phyloP scores from a whole-genome alignment of 805 yeast species.

The Zygosaccharomyces siamensis region DNA sequence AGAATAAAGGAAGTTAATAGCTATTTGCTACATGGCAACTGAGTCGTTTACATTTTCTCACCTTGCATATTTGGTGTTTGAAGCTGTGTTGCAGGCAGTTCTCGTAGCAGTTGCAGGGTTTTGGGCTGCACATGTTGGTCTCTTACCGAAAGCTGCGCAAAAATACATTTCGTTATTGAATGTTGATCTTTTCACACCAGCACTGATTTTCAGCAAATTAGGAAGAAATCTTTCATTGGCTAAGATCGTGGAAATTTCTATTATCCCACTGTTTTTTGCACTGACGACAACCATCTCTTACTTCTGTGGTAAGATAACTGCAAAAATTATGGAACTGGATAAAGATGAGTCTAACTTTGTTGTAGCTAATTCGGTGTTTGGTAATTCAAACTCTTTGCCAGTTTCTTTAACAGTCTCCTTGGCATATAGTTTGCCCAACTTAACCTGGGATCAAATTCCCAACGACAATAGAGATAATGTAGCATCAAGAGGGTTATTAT shows the following conservation, averaged over 20 bases:
- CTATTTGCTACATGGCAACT: constrained; percentile 1
- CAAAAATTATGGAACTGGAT: constrained; percentile 53
- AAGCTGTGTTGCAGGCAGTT: constrained; percentile 89
- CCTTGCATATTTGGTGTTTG: constrained; percentile 64
- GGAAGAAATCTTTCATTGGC: constrained; percentile 63
- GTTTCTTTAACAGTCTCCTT: constrained; percentile 82
- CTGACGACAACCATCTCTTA: constrained; percentile 75
- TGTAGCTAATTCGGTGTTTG: constrained; percentile 95
- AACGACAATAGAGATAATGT: constrained; percentile 64
- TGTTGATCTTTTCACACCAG: constrained; percentile 92
- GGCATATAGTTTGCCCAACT: constrained; percentile 68
- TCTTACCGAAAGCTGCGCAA: constrained; percentile 68
- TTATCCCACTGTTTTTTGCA: constrained; percentile 83
- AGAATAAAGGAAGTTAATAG: neutral
- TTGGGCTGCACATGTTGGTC: constrained; percentile 69
- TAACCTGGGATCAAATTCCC: constrained; percentile 68
- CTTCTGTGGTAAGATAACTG: constrained; percentile 52
- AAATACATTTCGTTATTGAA: constrained; percentile 71
- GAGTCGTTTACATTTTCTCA: constrained; percentile 31
- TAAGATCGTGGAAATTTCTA: constrained; percentile 71
- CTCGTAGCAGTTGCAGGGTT: constrained; percentile 82
- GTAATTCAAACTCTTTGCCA: constrained; percentile 91
- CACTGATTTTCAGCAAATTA: constrained; percentile 82
- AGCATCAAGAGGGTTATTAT: constrained; percentile 73
- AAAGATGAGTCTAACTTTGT: constrained; percentile 82